Evolutionary conservation across 352 stramenopile genomes (phyloP).

Genomic region (Pythium coloratum): DNA sequence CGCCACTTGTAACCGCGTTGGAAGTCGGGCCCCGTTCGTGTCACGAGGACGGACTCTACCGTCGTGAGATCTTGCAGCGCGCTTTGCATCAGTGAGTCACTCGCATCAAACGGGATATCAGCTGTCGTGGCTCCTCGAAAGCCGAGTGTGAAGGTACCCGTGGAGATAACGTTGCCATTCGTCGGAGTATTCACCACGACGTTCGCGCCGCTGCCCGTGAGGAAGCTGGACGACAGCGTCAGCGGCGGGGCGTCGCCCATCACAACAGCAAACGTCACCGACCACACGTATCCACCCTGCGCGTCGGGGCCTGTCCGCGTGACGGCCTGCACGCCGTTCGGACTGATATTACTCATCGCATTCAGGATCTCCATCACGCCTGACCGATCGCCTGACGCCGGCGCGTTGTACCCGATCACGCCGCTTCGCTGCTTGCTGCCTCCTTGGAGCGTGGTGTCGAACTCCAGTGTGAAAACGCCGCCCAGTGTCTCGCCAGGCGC

Average conservation of each 20-base stretch:
- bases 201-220: conserved; percentile 71
- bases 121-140: conserved; percentile 89
- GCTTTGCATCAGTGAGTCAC: conserved; percentile 60
- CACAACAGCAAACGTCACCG: conserved; percentile 74
- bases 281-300: conserved; percentile 92
- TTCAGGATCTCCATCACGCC: conserved; percentile 73
- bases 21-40: conserved; percentile 44
- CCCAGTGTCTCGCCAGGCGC: conserved; percentile 80
- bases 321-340: conserved; percentile 56
- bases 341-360: conserved; percentile 76
- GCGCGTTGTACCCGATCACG: conserved; percentile 88
- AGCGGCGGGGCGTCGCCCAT: conserved; percentile 70
- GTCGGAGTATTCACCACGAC: conserved; percentile 61
- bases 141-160: conserved; percentile 90
- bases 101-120: conserved; percentile 84
- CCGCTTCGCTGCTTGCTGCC: conserved; percentile 91
- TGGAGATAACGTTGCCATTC: conserved; percentile 65
- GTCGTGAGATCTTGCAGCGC: conserved; percentile 55
- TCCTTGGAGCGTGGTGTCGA: conserved; percentile 87
- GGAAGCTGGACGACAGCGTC: conserved; percentile 60
- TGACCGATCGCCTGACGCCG: conserved; percentile 43
- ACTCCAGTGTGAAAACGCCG: conserved; percentile 89
- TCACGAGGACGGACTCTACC: conserved; percentile 66
- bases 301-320: conserved; percentile 62
- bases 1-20: conserved; percentile 74